These are phyloP conservation scores for Arthrobotrys musiformis DNA, from an alignment of 2,329 filamentous ascomycete genomes.

Conservation along the genomic window DNA sequence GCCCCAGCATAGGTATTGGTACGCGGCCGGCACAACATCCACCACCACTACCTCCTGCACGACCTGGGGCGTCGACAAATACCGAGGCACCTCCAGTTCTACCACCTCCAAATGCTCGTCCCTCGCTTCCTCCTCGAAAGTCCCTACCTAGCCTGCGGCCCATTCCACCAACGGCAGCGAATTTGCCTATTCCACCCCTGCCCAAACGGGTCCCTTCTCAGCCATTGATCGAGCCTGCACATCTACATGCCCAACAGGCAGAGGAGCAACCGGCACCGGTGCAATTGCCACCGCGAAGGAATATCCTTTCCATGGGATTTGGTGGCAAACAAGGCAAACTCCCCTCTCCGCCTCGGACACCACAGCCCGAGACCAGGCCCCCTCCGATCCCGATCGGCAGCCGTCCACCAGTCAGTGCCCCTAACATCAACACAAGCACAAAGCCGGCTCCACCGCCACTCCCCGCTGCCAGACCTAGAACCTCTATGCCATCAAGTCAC, in stretches of 20 bases:
- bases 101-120: neutral
- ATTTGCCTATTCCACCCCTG: slow-evolving; percentile 6
- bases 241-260: neutral
- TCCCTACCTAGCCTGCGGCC: slow-evolving; percentile 4
- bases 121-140: neutral
- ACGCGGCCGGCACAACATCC: no score
- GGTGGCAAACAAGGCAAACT: slow-evolving; percentile 48
- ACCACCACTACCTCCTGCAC: neutral
- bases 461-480: slow-evolving; percentile 35
- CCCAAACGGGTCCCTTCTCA: slow-evolving; percentile 4
- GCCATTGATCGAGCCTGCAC: neutral
- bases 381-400: slow-evolving; percentile 56
- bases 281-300: slow-evolving; percentile 19
- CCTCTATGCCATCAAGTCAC: slow-evolving; percentile 62
- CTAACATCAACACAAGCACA: slow-evolving; percentile 28
- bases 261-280: neutral
- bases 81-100: neutral
- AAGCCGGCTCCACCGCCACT: slow-evolving; percentile 36
- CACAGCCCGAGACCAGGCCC: slow-evolving; percentile 59
- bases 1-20: neutral
- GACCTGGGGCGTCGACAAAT: no score
- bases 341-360: slow-evolving; percentile 63
- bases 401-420: slow-evolving; percentile 23
- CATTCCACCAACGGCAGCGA: neutral
- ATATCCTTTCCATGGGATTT: slow-evolving; percentile 28